Percentiles rank a stretch among this genome's conserved stretches.
These are phyloP conservation scores for Aegilops tauschii DNA, from an alignment of 176 grass and related monocot species.

Conservation along the genomic window DNA sequence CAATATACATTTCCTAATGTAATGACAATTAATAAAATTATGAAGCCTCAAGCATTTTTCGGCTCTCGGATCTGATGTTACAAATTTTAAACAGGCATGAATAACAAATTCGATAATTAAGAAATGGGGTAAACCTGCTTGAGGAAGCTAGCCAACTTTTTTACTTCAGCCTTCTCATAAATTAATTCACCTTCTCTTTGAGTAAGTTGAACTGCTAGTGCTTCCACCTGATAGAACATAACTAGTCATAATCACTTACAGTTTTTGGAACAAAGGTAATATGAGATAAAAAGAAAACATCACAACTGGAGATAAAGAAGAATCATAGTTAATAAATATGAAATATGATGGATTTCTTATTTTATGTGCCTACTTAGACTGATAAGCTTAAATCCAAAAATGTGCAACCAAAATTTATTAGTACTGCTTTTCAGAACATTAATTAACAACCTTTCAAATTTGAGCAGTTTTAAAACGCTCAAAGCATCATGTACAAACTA, in stretches of 20 bases:
- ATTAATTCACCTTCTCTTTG: constrained; percentile 97
- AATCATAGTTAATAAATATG: constrained; percentile 15
- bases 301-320: not conserved
- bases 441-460: not conserved
- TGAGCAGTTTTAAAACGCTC: not conserved
- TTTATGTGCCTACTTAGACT: not conserved
- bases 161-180: constrained; percentile 95
- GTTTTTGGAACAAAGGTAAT: constrained; percentile 5
- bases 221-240: constrained; percentile 69
- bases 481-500: constrained; percentile 1
- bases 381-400: not conserved
- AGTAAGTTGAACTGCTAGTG: constrained; percentile 88
- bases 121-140: constrained; percentile 60
- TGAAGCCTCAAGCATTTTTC: not conserved
- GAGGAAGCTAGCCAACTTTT: constrained; percentile 84
- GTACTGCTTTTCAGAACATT: not conserved
- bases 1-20: not conserved
- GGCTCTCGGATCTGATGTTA: not conserved
- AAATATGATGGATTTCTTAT: not conserved
- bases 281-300: not conserved
- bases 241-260: not conserved
- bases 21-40: not conserved
- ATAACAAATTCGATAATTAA: constrained; percentile 21
- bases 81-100: not conserved
- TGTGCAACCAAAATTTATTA: not conserved